Conservation (phyloP, 1,284 basidiomycete genomes). For the Sanguinoderma infundibulare region DNA sequence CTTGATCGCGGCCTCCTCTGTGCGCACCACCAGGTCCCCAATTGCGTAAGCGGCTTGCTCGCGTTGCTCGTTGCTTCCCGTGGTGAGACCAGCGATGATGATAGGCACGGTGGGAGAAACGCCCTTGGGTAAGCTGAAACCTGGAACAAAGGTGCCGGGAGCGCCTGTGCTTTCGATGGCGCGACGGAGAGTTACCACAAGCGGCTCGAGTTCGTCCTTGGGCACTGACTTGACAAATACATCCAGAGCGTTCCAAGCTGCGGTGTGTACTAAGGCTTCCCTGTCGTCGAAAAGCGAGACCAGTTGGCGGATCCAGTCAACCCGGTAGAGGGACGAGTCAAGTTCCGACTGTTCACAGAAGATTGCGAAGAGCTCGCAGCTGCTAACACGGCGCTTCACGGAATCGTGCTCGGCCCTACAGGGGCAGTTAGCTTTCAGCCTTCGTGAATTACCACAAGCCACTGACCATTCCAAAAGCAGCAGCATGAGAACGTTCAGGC, state of each 20-base stretch:
- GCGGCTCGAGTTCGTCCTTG: slow-evolving; percentile 91
- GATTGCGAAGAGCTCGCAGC: slow-evolving; percentile 76
- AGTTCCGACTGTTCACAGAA: slow-evolving; percentile 85
- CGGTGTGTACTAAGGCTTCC: slow-evolving; percentile 75
- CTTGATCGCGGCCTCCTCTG: slow-evolving; percentile 89
- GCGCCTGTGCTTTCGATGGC: slow-evolving; percentile 88
- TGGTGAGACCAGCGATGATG: slow-evolving; percentile 86
- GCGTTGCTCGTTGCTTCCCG: slow-evolving; percentile 82
- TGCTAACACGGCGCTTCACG: slow-evolving; percentile 75
- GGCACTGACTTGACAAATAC: slow-evolving; percentile 89
- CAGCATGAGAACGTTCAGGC: slow-evolving; percentile 88
- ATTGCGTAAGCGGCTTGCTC: slow-evolving; percentile 97
- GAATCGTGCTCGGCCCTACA: slow-evolving; percentile 81
- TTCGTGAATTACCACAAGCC: neutral
- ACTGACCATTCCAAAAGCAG: slow-evolving; percentile 86
- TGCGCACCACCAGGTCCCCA: slow-evolving; percentile 92
- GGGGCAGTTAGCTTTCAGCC: neutral
- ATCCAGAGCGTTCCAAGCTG: slow-evolving; percentile 87
- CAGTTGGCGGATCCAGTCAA: slow-evolving; percentile 96
- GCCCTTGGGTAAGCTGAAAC: slow-evolving; percentile 90
- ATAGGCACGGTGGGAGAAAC: slow-evolving; percentile 89
- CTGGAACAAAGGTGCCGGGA: slow-evolving; percentile 81
- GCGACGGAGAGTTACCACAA: slow-evolving; percentile 88
- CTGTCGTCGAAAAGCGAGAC: slow-evolving; percentile 86
- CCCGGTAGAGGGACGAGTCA: slow-evolving; percentile 83